Evolutionary conservation across 129 eudicot species (phyloP).

Genomic region (Mikania micrantha): DNA sequence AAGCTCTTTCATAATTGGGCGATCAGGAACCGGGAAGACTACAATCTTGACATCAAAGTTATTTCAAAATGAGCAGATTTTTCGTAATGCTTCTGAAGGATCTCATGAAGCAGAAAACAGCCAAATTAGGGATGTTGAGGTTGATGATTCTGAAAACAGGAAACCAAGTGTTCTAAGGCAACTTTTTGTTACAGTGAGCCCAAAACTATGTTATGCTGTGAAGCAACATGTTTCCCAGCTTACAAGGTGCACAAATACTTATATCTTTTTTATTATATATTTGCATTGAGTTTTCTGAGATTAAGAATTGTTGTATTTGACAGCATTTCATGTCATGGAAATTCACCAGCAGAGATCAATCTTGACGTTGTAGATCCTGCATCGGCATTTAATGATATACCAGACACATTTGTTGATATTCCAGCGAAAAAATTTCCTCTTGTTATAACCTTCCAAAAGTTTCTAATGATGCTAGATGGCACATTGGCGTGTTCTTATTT

Average conservation of each 20-base stretch:
- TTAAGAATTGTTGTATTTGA: background rate
- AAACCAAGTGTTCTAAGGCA: constrained; percentile 36
- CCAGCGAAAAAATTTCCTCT: constrained; percentile 52
- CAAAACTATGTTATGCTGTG: constrained; percentile 69
- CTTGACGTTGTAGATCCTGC: constrained; percentile 36
- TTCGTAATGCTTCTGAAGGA: constrained; percentile 38
- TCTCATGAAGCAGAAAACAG: constrained; percentile 6
- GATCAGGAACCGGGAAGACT: constrained; percentile 86
- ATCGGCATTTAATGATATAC: constrained; percentile 36
- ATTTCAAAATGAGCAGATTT: constrained; percentile 41
- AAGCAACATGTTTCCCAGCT: constrained; percentile 61
- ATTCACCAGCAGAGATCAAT: constrained; percentile 10
- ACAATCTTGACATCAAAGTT: constrained; percentile 71
- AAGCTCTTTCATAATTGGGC: constrained; percentile 63
- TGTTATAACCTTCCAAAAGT: constrained; percentile 66
- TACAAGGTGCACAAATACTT: constrained; percentile 38
- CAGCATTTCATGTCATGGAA: constrained; percentile 40
- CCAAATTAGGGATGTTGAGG: background rate
- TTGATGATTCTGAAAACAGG: background rate
- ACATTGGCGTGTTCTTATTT: constrained; percentile 56
- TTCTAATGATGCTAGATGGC: constrained; percentile 73
- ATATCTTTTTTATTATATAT: background rate
- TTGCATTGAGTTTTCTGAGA: background rate
- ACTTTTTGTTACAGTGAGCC: constrained; percentile 84
- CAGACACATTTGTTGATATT: constrained; percentile 52